Percentiles rank a stretch among this genome's conserved stretches.
Evolutionary conservation across 768 basidiomycete genomes (phyloP).

Genomic region (Tubosaeta sp.): DNA sequence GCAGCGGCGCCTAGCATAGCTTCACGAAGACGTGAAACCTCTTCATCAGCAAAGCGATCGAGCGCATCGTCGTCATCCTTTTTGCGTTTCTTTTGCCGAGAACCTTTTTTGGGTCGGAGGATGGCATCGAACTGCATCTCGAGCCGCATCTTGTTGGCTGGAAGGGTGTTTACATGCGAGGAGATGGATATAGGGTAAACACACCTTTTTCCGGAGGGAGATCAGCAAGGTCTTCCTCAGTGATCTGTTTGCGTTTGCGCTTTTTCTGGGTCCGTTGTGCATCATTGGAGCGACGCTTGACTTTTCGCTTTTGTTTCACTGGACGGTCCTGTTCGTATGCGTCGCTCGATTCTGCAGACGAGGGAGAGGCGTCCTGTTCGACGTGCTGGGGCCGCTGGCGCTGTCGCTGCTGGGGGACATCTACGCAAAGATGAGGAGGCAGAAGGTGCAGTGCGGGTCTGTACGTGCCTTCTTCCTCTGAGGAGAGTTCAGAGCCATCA

Average conservation of each 20-base stretch:
- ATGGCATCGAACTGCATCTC: constrained; percentile 87
- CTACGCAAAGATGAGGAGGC: constrained; percentile 23
- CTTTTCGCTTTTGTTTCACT: constrained; percentile 21
- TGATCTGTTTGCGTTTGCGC: constrained; percentile 57
- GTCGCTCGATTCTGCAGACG: constrained; percentile 44
- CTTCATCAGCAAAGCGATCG: constrained; percentile 85
- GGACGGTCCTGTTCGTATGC: constrained; percentile 45
- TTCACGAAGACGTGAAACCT: constrained; percentile 85
- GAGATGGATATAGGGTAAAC: constrained; percentile 6
- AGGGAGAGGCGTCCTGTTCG: constrained; percentile 34
- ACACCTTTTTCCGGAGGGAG: constrained; percentile 76
- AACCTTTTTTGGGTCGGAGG: constrained; percentile 71
- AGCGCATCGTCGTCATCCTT: constrained; percentile 78
- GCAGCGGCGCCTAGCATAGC: constrained; percentile 84
- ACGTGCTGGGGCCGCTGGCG: constrained; percentile 29
- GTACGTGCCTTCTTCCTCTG: constrained; percentile 54
- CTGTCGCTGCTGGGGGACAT: constrained; percentile 41
- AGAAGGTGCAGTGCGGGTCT: background rate
- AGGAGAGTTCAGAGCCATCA: constrained; percentile 80
- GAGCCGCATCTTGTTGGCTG: constrained; percentile 73
- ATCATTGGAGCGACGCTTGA: constrained; percentile 40
- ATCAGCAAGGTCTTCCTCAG: constrained; percentile 63
- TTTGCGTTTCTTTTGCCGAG: constrained; percentile 63
- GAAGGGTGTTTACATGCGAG: background rate
- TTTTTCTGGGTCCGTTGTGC: constrained; percentile 40